Evolutionary conservation across 2,329 filamentous ascomycete genomes (phyloP).

Genomic region (Chaetomiaceae sp.): DNA sequence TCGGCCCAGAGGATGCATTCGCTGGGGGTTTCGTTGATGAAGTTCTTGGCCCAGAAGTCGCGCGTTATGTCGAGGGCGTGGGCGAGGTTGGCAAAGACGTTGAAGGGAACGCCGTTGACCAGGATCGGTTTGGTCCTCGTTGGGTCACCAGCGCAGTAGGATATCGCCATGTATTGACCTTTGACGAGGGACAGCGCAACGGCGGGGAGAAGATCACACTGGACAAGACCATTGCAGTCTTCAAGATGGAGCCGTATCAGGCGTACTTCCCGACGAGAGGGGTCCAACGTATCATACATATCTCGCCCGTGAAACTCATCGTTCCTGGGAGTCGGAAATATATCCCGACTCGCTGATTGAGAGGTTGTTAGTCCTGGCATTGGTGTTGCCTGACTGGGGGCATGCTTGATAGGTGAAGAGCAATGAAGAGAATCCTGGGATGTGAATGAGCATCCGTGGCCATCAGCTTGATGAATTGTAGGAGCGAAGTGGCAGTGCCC

Average conservation of each 20-base stretch:
- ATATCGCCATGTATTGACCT: slow-evolving; percentile 5
- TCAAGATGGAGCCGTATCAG: too few species aligned
- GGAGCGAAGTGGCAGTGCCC: too few species aligned
- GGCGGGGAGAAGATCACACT: too few species aligned
- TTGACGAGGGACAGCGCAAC: neutral
- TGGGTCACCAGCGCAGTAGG: slow-evolving; percentile 10
- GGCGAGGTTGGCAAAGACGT: slow-evolving; percentile 11
- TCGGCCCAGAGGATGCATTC: slow-evolving; percentile 12
- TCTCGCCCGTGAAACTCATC: neutral
- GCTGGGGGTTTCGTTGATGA: neutral
- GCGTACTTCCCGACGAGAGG: too few species aligned
- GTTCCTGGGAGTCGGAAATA: neutral
- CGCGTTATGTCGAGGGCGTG: slow-evolving; percentile 7
- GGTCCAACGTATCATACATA: too few species aligned
- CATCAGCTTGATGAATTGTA: too few species aligned
- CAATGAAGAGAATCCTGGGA: too few species aligned
- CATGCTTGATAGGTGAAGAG: too few species aligned
- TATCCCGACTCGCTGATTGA: neutral
- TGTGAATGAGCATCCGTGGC: too few species aligned
- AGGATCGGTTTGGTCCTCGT: neutral
- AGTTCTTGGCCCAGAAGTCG: slow-evolving; percentile 8
- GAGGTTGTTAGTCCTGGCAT: neutral
- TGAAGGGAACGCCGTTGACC: slow-evolving; percentile 7
- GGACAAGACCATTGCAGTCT: too few species aligned
- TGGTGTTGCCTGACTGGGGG: too few species aligned